Base-by-base conservation (phyloP, 1,284 basidiomycete genomes). In the Marasmius tenuissimus region DNA sequence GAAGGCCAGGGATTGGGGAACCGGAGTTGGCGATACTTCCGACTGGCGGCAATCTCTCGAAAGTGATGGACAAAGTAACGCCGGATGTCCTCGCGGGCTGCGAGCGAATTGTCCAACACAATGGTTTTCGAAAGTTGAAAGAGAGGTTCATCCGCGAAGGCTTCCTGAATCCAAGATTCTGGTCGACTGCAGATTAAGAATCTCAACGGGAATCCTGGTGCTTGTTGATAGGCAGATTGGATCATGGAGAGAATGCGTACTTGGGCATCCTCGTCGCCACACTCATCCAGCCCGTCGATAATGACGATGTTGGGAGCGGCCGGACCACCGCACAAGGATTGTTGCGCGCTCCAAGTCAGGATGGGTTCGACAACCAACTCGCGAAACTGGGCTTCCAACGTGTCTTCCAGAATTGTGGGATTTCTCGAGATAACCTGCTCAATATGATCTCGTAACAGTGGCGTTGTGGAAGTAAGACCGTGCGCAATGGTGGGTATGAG, bases 281-380 rank as follows among this genome's bases (percentile, higher is more conserved):
- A 68, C 61, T 68, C 69, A 34, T 69, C 67, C 3, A 70, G 50
- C 37, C 68, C 67, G 54, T 69, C 69, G 14, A 65, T 60, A 4
- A 64, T 58, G 10, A 67, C 38, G 18, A 57, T 18, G 20, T 42
- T 56, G 14, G 14, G 14, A 14, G 4, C n/a, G 11, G 10, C 33
- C 52, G 59, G 5, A 27, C 27, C 16, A 4, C 27, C 27, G 2
- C 27, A 27, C 4, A 27, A 4, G 27, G 27, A 27, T 27, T 4
- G 2, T 4, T 27, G 27, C 27, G 2, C 14, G 16, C 20, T 47
- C 20, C 45, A 47, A 18, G 7, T 8, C 45, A 2, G 14, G 18
- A 4, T 4, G 14, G 45, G 45, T 8, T 10, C 20, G 35, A 42
- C 12, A 4, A 59, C 27, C 5, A 60, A 35, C 27, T 56, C 52